phyloP scores from a whole-genome alignment of 2,329 filamentous ascomycete genomes.

The Calonectria henricotiae region DNA sequence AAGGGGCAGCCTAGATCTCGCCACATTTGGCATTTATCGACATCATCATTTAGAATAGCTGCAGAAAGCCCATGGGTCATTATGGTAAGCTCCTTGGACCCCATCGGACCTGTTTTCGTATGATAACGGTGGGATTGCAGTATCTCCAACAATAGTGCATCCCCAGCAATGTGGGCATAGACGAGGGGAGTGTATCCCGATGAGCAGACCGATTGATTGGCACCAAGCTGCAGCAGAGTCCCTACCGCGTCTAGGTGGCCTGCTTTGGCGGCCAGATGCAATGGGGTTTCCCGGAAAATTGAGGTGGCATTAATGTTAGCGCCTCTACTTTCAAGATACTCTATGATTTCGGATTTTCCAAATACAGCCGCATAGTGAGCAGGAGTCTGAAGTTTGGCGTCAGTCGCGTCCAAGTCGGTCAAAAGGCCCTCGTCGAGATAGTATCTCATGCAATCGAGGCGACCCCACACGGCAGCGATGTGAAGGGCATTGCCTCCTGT shows the following conservation, averaged over 20 bases:
- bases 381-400: background rate
- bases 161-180: background rate
- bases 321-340: background rate
- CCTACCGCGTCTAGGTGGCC: background rate
- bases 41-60: background rate
- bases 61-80: background rate
- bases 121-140: background rate
- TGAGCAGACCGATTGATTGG: background rate
- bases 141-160: background rate
- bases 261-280: conserved; percentile 13
- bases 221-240: background rate
- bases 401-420: background rate
- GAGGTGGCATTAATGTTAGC: background rate
- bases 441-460: background rate
- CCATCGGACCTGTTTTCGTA: background rate
- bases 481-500: conserved; percentile 4
- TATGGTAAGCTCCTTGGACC: background rate
- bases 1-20: background rate
- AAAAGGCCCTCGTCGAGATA: background rate
- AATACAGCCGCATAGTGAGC: background rate
- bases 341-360: background rate
- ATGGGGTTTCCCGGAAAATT: background rate
- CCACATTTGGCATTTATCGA: conserved; percentile 6
- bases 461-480: background rate
- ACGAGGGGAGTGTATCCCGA: background rate